Base-by-base conservation (phyloP, 2,329 filamentous ascomycete genomes). In the Orbilia blumenaviensis region DNA sequence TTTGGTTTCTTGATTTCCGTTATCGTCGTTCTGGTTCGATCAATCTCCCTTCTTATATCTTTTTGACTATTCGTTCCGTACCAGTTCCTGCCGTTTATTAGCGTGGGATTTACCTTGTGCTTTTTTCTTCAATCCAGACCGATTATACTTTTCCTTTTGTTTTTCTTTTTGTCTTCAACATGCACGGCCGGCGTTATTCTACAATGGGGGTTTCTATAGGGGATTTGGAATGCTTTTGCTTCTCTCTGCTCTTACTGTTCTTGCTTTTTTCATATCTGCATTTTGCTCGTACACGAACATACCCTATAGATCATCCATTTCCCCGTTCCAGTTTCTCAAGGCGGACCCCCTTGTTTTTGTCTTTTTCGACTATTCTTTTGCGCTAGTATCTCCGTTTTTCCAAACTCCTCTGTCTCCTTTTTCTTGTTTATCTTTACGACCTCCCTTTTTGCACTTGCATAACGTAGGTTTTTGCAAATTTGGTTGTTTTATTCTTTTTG, bases 241-340 rank as follows among this genome's bases (percentile, higher is more conserved):
- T 23, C n/a, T 56, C 25, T 54, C 36, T 64, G 54, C 54, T 75
- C 56, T 54, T 74, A 41, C 34, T 56, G 44, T 56, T 66, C 32
- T 18, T 52, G 25, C 5, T 16, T 52, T 41, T 21, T 21, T 18
- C 27, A 4, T 58, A n/a, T 46, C 18, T 16, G 25, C 25, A 61
- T 41, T n/a, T 42, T 50, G 44, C 42, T 63, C 54, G 48, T 58
- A 66, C 63, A 64, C 38, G 60, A n/a, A 29, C 71, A 76, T 76
- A 76, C 72, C 72, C 72, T 69, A 76, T 76, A 76, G 72, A 76
- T 36, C 60, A 68, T 69, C 72, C 71, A 18, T 16, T 46, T 38
- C 34, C 50, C 18, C 25, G 16, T 61, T 34, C 36, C 52, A n/a
- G n/a, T n/a, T n/a, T n/a, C n/a, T n/a, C n/a, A n/a, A n/a, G n/a